These are phyloP conservation scores for Boeremia lycopersici DNA, from an alignment of 2,329 filamentous ascomycete genomes.

Conservation along the genomic window DNA sequence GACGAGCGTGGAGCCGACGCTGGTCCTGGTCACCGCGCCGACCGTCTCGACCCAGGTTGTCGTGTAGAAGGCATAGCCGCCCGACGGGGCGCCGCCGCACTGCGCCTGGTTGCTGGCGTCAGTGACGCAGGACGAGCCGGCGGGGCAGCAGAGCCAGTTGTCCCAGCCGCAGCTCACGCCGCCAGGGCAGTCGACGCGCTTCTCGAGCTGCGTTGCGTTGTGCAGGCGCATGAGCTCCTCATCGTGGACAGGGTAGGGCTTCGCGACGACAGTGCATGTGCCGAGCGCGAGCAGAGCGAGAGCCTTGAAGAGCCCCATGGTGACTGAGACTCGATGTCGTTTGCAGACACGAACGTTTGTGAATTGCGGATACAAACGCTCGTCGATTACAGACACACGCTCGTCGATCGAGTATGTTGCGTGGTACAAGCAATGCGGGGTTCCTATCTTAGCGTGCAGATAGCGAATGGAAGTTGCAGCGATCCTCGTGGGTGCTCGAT, in stretches of 20 bases:
- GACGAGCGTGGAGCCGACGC: conserved; percentile 55
- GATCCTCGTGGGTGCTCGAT: conserved; percentile 13
- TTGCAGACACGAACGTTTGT: too few species aligned
- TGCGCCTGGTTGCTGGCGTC: conserved; percentile 45
- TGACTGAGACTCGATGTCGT: conserved; percentile 15
- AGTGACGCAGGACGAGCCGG: conserved; percentile 38
- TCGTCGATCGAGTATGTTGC: conserved; percentile 3
- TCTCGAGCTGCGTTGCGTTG: conserved; percentile 38
- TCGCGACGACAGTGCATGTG: conserved; percentile 59
- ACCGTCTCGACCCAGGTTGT: conserved; percentile 62
- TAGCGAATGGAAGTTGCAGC: conserved; percentile 14
- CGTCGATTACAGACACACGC: not conserved
- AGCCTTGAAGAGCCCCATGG: conserved; percentile 57
- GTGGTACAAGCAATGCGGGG: conserved; percentile 17
- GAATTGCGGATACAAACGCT: too few species aligned
- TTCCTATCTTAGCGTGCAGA: conserved; percentile 18
- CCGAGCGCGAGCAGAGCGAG: conserved; percentile 63
- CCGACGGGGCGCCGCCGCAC: conserved; percentile 31
- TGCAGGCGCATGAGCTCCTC: conserved; percentile 35
- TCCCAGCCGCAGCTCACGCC: conserved; percentile 41
- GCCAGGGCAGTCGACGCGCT: conserved; percentile 19
- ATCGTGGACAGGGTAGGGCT: conserved; percentile 39
- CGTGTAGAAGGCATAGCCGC: conserved; percentile 62
- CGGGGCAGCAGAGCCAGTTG: conserved; percentile 44
- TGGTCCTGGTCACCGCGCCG: conserved; percentile 59